Percentiles rank a stretch among this genome's conserved stretches.
Conservation (phyloP, 345 rosid species). For the Eucalyptus sp. region DNA sequence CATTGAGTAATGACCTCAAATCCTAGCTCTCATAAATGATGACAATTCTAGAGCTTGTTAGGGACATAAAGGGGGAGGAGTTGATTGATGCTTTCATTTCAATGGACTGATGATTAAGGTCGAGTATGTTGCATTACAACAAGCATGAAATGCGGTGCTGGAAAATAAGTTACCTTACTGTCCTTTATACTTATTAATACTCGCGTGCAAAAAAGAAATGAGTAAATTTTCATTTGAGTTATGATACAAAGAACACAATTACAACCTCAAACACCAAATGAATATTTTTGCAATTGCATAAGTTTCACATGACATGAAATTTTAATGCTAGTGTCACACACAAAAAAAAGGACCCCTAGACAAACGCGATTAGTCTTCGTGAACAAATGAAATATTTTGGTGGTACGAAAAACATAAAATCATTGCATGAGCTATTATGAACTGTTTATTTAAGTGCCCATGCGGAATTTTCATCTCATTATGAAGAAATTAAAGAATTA, state of each 20-base stretch:
- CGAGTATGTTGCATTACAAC: not conserved
- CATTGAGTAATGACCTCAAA: not conserved
- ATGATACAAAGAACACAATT: no score
- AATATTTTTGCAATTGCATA: not conserved
- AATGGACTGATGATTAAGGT: not conserved
- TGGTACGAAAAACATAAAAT: no score
- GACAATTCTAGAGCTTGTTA: not conserved
- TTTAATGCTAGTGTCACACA: not conserved
- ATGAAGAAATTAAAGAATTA: no score
- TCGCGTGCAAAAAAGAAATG: rapidly evolving
- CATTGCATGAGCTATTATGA: not conserved
- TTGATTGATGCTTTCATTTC: not conserved
- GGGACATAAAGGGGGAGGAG: not conserved
- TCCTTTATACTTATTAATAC: not conserved
- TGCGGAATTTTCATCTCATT: not conserved
- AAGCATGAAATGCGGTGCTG: not conserved
- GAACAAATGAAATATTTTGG: not conserved
- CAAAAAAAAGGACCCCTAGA: not conserved
- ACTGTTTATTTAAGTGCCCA: not conserved
- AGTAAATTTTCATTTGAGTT: not conserved
- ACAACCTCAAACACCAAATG: not conserved
- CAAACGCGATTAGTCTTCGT: rapidly evolving
- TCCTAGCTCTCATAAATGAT: not conserved
- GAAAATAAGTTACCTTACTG: not conserved
- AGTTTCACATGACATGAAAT: no score